A percentile compares a stretch with the other conserved stretches of the same genome.
Conservation (phyloP, 345 rosid genomes). For the Salix udensis region DNA sequence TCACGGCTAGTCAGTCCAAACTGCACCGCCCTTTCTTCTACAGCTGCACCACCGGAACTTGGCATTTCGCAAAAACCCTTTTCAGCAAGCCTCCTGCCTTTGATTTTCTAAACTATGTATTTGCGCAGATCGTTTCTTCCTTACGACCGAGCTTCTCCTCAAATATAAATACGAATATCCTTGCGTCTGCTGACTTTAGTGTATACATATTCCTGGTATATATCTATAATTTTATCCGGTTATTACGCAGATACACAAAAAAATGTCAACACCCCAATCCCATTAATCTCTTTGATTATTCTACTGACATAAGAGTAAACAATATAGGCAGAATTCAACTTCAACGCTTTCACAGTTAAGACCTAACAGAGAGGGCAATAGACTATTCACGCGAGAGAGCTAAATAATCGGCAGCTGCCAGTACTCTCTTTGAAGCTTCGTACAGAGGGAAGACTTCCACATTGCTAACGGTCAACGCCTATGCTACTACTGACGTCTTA, state of each 20-base stretch:
- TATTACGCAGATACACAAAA: slow-evolving; percentile 21
- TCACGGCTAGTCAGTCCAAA: slow-evolving; percentile 23
- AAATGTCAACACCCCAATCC: slow-evolving; percentile 64
- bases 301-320: background rate
- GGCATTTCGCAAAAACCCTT: slow-evolving; percentile 10
- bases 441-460: slow-evolving; percentile 21
- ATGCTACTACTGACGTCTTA: slow-evolving; percentile 5
- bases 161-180: too few species aligned
- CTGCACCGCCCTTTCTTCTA: slow-evolving; percentile 23
- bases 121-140: too few species aligned
- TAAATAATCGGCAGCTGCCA: slow-evolving; percentile 38
- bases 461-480: slow-evolving; percentile 25
- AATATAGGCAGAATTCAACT: slow-evolving; percentile 27
- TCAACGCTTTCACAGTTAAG: slow-evolving; percentile 29
- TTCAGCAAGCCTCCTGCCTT: background rate
- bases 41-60: slow-evolving; percentile 21
- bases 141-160: too few species aligned
- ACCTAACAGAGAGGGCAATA: slow-evolving; percentile 9
- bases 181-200: background rate
- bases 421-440: slow-evolving; percentile 55
- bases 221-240: background rate
- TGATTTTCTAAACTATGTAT: too few species aligned
- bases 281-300: slow-evolving; percentile 16
- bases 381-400: slow-evolving; percentile 10
- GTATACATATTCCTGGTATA: background rate